Evolutionary conservation across 176 grass and related monocot genomes (phyloP), one percentile per base, ranked within the genome.

Genomic region (Tillandsia fasciculata): DNA sequence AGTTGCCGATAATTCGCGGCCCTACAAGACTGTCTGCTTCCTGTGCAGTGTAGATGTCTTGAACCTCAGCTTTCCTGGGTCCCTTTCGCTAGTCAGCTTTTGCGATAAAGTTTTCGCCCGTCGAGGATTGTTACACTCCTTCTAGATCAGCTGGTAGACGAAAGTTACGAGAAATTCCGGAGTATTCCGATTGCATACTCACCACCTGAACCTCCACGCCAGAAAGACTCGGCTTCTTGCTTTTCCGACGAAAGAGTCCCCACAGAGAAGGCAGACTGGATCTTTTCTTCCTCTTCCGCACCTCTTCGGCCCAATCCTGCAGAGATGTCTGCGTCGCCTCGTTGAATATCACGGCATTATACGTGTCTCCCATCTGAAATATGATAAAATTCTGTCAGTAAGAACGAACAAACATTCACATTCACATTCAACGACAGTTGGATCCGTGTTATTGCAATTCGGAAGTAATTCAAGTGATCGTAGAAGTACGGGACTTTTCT

Each of bases 341-440:
- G 11, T 52, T 2, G 11, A 75, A 75, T 52, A 75, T 53, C 1
- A 63, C 47, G 17, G n/a, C 13, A 47, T 75, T 75, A 49, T 33
- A 75, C 61, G 18, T 42, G 26, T 22, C 63, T 11, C 73, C 73
- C 73, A 75, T 75, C 73, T 75, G 64, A 75, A 53, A 14, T 20
- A 10, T 0, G 3, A 33, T 49, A 53, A 66, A 11, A 29, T 10
- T 42, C 33, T 42, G 18, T 42, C 12, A 29, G 15, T 52, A n/a
- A 26, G 50, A 66, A 58, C 47, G 15, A 54, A 49, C 20, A 17
- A 50, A 28, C 5, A 29, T 15, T 49, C 13, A 15, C 7, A 15
- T 61, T 61, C n/a, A 22, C n/a, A 61, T n/a, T 57, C 13, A 57
- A 18, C 5, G 12, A 61, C 17, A 61, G 56, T 18, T 61, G 33